Conservation (phyloP, 306 rosid species). For the Morella rubra region DNA sequence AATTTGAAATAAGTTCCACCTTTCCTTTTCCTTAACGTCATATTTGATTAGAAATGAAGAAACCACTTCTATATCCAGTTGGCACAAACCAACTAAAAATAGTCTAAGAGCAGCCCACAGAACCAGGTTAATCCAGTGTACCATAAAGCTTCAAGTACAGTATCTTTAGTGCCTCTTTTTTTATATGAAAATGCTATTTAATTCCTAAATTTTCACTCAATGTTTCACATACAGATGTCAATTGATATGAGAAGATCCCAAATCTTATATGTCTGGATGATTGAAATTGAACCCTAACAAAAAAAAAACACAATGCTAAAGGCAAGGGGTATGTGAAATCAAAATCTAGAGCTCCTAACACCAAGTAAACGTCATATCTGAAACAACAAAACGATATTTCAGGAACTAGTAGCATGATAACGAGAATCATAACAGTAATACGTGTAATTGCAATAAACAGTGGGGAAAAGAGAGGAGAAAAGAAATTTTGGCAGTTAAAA, state of each 20-base stretch:
- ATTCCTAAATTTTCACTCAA: not conserved
- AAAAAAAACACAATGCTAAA: not conserved
- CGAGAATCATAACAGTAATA: not conserved
- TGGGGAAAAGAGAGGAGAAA: not conserved
- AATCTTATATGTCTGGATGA: not conserved
- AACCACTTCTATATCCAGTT: not conserved
- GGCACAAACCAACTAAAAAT: not conserved
- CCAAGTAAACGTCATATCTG: not conserved
- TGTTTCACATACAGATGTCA: not conserved
- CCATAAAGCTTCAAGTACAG: not conserved
- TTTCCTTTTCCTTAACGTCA: not conserved
- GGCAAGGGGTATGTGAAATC: not conserved
- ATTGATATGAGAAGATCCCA: not conserved
- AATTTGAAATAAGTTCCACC: not conserved
- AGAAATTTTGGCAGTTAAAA: not conserved
- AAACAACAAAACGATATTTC: not conserved
- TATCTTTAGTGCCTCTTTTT: not conserved
- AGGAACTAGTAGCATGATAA: not conserved
- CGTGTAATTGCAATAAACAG: not conserved
- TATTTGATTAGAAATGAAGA: not conserved
- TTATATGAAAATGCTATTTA: not conserved
- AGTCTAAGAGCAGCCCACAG: not conserved
- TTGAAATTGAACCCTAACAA: not conserved
- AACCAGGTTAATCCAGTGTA: not conserved
- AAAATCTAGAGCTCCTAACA: not conserved